A percentile compares a stretch with the other conserved stretches of the same genome.
Conservation (phyloP, 805 yeast genomes). For the Wickerhamiella allomyrinae region DNA sequence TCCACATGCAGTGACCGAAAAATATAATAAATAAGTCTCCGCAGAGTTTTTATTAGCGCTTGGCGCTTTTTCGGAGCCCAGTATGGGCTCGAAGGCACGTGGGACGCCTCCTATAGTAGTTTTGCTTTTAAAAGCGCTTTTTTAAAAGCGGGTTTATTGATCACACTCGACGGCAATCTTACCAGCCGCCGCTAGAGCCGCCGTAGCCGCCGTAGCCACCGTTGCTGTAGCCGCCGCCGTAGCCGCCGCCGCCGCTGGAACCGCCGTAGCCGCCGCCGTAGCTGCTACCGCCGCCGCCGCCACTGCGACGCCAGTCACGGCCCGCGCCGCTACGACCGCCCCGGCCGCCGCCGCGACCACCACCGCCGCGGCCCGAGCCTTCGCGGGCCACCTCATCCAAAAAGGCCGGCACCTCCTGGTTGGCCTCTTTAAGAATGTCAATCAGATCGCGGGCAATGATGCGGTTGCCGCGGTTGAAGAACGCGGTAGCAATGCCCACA, state of each 20-base stretch:
- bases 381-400: constrained; percentile 71
- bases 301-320: constrained; percentile 21
- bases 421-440: constrained; percentile 83
- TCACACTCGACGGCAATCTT: not conserved
- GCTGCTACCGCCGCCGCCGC: constrained; percentile 17
- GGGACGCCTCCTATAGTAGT: not conserved
- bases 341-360: constrained; percentile 40
- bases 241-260: constrained; percentile 17
- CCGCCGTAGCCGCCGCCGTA: constrained; percentile 17
- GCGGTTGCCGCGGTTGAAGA: constrained; percentile 90
- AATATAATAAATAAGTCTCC: not conserved
- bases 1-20: not conserved
- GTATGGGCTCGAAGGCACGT: not conserved
- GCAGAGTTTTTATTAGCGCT: not conserved
- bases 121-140: no score
- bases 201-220: constrained; percentile 18
- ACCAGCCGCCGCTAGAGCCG: constrained; percentile 21
- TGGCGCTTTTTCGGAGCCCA: not conserved
- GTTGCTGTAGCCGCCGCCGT: constrained; percentile 8
- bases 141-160: not conserved
- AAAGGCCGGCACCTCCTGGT: constrained; percentile 93
- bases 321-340: constrained; percentile 25
- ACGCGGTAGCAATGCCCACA: constrained; percentile 95
- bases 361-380: constrained; percentile 40
- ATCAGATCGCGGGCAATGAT: constrained; percentile 78